Evolutionary conservation across 2,329 filamentous ascomycete species (phyloP).

Genomic region (Curvularia sp.): DNA sequence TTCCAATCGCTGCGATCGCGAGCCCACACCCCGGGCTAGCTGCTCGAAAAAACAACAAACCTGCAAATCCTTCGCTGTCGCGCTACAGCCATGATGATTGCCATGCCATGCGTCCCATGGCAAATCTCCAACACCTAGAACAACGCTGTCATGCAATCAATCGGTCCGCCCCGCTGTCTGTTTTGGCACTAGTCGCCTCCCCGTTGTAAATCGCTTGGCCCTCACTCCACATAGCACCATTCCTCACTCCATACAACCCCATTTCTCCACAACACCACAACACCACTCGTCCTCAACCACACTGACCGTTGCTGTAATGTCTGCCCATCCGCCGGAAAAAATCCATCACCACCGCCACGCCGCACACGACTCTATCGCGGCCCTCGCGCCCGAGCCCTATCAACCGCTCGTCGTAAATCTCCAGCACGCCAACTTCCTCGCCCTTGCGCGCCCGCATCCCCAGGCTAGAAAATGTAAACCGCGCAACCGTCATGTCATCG

Average conservation of each 20-base stretch:
- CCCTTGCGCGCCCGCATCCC: conserved; percentile 38
- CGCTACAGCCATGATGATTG: neutral
- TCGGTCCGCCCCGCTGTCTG: neutral
- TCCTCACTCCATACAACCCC: neutral
- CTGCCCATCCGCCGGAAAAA: conserved; percentile 42
- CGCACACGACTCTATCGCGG: conserved; percentile 37
- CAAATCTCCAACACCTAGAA: too few species aligned
- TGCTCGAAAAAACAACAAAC: neutral
- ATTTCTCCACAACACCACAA: neutral
- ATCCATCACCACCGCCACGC: conserved; percentile 35
- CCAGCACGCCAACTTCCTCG: conserved; percentile 39
- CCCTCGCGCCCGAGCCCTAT: conserved; percentile 17
- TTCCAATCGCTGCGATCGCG: conserved; percentile 3
- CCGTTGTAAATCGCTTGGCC: neutral
- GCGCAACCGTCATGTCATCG: conserved; percentile 30
- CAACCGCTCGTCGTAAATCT: conserved; percentile 30
- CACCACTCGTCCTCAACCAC: neutral
- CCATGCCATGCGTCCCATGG: neutral
- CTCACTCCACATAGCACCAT: neutral
- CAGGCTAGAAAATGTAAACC: conserved; percentile 39
- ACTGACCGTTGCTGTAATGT: conserved; percentile 26
- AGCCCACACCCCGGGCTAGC: conserved; percentile 7
- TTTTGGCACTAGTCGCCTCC: neutral
- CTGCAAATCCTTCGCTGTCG: neutral
- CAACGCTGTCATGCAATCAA: neutral